Evolutionary conservation across 768 basidiomycete genomes (phyloP).

Genomic region (Ramaria sp.): DNA sequence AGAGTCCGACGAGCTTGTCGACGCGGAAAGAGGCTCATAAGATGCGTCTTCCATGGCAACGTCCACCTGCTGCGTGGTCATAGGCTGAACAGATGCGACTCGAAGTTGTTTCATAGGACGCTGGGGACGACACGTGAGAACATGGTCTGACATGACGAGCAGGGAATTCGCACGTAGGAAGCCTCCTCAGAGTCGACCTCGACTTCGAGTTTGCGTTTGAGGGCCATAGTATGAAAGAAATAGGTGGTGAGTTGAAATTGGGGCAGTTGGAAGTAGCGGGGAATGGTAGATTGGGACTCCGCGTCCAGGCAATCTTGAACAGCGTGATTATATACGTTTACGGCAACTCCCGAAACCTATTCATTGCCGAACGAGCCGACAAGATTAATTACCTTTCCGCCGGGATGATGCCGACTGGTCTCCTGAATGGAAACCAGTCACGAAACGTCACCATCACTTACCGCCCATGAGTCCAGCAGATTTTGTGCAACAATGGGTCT

Average conservation of each 20-base stretch:
- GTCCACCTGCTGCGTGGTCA: conserved; percentile 25
- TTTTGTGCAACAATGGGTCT: background rate
- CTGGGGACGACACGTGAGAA: conserved; percentile 4
- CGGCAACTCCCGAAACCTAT: background rate
- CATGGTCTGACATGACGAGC: conserved; percentile 6
- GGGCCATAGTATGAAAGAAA: conserved; percentile 34
- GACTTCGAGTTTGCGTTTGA: conserved; percentile 67
- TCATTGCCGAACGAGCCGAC: background rate
- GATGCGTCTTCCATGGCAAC: conserved; percentile 55
- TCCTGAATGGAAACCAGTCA: background rate
- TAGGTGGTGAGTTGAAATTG: background rate
- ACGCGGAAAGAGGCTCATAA: conserved; percentile 37
- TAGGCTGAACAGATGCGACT: conserved; percentile 30
- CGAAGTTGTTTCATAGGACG: conserved; percentile 4
- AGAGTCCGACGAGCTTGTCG: conserved; percentile 37
- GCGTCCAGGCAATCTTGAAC: background rate
- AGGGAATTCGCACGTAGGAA: conserved; percentile 17
- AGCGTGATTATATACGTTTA: background rate
- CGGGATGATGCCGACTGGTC: too few species aligned
- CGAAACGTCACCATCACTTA: background rate
- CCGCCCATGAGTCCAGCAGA: background rate
- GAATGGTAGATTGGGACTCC: background rate
- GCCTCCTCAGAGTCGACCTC: conserved; percentile 38
- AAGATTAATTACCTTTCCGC: background rate
- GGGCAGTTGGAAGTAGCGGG: background rate